Evolutionary conservation across 192 early-diverging fungal species (phyloP), one percentile per base, ranked within the genome.

Genomic region (Gigaspora rosea): DNA sequence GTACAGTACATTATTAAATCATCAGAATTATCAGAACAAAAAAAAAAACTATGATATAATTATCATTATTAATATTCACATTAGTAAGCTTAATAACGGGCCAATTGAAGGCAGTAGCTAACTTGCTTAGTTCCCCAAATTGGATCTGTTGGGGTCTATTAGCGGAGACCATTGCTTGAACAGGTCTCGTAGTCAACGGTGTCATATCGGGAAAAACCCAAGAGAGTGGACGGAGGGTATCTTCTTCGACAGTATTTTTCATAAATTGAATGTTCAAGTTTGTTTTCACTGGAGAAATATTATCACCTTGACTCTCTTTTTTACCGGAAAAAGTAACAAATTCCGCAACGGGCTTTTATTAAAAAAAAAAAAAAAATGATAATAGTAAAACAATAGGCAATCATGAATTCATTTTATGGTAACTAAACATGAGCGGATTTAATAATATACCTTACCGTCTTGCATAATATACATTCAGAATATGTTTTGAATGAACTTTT

Each of bases 101-200:
- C 73, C 73, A 75, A 20, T 75, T 64, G 12, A 63, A 33, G 9
- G 59, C 41, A 49, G 36, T 47, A 3, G 73, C 73, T 49, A 75
- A 51, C 49, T 75, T 75, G n/a, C 59, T 75, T 6, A 75, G 47
- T 63, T 75, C 73, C 20, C 22, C 50, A 35, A 75, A 75, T 64
- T 49, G 49, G 18, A 61, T 15, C 5, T 59, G 52, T 48, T 56
- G 71, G 11, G 52, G 18, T 48, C 41, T 46, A 75, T 63, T 48
- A 22, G 58, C 13, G 22, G 16, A 7, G 8, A 22, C 20, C 73
- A n/a, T 63, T 41, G 73, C 33, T 62, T 63, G 61, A 47, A 50
- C 48, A 4, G 56, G 18, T 52, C 15, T 57, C 11, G 15, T 20
- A 64, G 18, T 49, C 35, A 46, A 11, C 16, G 41, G 47, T 50